These are phyloP conservation scores for Podaxis sp. DNA, from an alignment of 768 basidiomycete genomes.

Conservation along the genomic window DNA sequence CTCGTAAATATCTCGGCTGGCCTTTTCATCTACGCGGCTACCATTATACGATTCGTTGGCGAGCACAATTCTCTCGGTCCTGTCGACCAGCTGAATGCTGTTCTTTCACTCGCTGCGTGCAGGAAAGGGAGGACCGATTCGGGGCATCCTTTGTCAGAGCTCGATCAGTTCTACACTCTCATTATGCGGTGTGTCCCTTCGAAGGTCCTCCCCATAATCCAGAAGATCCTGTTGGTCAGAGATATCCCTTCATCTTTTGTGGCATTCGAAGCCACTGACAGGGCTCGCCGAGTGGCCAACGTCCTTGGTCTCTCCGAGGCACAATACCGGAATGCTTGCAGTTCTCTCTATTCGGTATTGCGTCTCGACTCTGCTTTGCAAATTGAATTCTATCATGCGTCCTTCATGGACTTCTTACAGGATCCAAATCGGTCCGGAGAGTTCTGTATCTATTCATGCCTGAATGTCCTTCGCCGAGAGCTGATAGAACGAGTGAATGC, in stretches of 20 bases:
- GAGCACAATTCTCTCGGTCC: background rate
- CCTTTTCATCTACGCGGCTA: background rate
- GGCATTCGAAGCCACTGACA: background rate
- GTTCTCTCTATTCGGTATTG: background rate
- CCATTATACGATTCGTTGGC: background rate
- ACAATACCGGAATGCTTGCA: background rate
- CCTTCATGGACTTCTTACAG: constrained; percentile 1
- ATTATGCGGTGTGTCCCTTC: background rate
- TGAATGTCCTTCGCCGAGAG: background rate
- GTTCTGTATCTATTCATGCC: background rate
- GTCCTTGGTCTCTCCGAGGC: background rate
- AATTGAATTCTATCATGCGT: background rate
- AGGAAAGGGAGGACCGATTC: background rate
- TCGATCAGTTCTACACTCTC: background rate
- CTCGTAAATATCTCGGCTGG: constrained; percentile 1
- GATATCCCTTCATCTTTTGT: background rate
- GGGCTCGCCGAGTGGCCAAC: background rate
- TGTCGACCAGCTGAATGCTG: background rate
- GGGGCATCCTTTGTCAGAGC: background rate
- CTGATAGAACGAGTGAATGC: background rate
- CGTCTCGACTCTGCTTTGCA: background rate
- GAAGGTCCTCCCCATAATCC: background rate
- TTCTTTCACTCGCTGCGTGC: background rate
- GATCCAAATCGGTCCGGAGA: background rate
- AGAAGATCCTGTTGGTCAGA: background rate